Base-by-base conservation (phyloP, 2,329 filamentous ascomycete species). In the Sporothrix schenckii region DNA sequence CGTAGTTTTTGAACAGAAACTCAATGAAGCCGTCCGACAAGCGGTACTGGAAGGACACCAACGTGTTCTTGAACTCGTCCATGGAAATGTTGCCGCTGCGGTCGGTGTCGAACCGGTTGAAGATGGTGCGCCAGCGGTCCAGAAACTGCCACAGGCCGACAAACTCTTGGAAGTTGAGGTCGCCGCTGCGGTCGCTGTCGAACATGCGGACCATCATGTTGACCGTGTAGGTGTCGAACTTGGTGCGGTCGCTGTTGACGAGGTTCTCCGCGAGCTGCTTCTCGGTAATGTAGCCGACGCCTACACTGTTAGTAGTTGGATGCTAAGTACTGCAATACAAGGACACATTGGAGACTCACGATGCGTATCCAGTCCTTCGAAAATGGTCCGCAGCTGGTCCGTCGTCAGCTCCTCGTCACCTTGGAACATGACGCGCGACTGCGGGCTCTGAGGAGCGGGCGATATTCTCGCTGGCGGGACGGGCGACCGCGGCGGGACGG, bases 161-260 rank as follows among this genome's bases (percentile, higher is more conserved):
- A 80, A 99, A 99, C 81, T 98, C 95, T 74, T 95, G 90, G 80
- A 97, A 98, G 72, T 91, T 93, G 79, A 99, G 96, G 16, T 91
- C 92, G 67, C 94, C 93, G 73, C 88, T 91, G 75, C 92, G 91
- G 81, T 97, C 92, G 71, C 91, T 92, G 82, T 98, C 94, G 81
- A 99, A 99, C 95, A 99, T 98, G 78, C 94, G 91, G 75, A 99
- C 97, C 94, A 99, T 97, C 92, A 98, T 97, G 77, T 91, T 91
- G 74, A 98, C 94, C 1, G 95, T 99, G 76, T 97, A 92, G 4
- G 89, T 86, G 80, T 99, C 94, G 79, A 99, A 99, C 4, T 93
- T 76, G 1, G 92, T 92, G 88, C 92, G 97, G 84, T 99, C 95
- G 69, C 94, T 94, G 78, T 99, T 99, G 72, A 98, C 94, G 6